phyloP scores from a whole-genome alignment of 257 asterid species.

The Marsdenia floribunda region DNA sequence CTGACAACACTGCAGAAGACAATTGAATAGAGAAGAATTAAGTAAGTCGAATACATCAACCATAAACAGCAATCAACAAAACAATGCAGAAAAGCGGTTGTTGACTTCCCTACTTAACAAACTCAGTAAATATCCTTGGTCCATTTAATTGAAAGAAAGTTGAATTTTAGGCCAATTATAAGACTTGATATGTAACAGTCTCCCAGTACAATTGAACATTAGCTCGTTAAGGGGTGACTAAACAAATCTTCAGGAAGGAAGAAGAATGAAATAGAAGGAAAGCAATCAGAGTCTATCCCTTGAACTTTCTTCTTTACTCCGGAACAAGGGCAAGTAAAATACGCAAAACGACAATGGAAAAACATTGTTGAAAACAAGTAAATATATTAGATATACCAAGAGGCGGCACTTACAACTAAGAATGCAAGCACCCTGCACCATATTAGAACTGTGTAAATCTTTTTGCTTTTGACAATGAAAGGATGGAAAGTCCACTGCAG shows the following conservation, averaged over 20 bases:
- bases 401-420: slow-evolving; percentile 67
- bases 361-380: not conserved
- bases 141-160: not conserved
- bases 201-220: not conserved
- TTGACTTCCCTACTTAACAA: not conserved
- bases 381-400: not conserved
- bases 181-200: not conserved
- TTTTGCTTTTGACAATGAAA: slow-evolving; percentile 79
- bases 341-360: not conserved
- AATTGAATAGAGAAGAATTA: not conserved
- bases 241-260: not conserved
- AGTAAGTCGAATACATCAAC: not conserved
- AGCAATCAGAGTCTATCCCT: not conserved
- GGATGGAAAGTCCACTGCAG: slow-evolving; percentile 99
- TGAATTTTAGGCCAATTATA: not conserved
- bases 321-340: not conserved
- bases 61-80: not conserved
- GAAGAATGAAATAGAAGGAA: not conserved
- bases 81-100: slow-evolving; percentile 1
- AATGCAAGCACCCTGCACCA: slow-evolving; percentile 98
- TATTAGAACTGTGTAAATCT: slow-evolving; percentile 83
- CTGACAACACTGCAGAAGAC: slow-evolving; percentile 68
- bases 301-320: not conserved
- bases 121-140: not conserved
- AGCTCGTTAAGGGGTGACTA: not conserved